Conservation (phyloP, 768 basidiomycete genomes). For the Lactarius trivialis region DNA sequence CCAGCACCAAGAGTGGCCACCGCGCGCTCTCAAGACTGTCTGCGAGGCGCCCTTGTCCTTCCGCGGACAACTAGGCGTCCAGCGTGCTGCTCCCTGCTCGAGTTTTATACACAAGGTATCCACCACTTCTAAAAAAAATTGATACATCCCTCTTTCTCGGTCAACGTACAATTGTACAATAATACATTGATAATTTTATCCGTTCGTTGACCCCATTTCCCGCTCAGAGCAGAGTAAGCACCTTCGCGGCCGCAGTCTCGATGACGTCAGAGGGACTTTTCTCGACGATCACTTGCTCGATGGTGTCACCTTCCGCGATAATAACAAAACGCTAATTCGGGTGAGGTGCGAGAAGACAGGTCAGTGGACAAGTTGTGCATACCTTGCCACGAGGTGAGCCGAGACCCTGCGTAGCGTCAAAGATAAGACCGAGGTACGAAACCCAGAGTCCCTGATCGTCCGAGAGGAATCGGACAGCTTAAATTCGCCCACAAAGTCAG, state of each 20-base stretch:
- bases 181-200: not conserved
- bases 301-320: slow-evolving; percentile 59
- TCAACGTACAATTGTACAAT: not conserved
- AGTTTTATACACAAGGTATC: not conserved
- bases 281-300: slow-evolving; percentile 52
- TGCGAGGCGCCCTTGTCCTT: no score
- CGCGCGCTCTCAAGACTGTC: no score
- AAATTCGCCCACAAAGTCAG: not conserved
- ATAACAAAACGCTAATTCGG: slow-evolving; percentile 51
- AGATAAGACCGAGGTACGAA: slow-evolving; percentile 37
- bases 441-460: slow-evolving; percentile 52
- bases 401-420: slow-evolving; percentile 47
- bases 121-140: not conserved
- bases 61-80: no score
- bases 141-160: not conserved
- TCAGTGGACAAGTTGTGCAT: not conserved
- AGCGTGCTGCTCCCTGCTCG: not conserved
- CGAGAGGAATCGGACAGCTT: slow-evolving; percentile 37
- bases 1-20: no score
- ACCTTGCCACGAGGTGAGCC: slow-evolving; percentile 60
- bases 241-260: slow-evolving; percentile 38
- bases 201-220: not conserved
- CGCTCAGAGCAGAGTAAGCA: slow-evolving; percentile 31
- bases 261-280: slow-evolving; percentile 34
- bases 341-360: not conserved